Percentiles rank a stretch among this genome's conserved stretches.
Evolutionary conservation across 371 early-diverging fungal species (phyloP).

Genomic region (Saksenaea vasiformis): DNA sequence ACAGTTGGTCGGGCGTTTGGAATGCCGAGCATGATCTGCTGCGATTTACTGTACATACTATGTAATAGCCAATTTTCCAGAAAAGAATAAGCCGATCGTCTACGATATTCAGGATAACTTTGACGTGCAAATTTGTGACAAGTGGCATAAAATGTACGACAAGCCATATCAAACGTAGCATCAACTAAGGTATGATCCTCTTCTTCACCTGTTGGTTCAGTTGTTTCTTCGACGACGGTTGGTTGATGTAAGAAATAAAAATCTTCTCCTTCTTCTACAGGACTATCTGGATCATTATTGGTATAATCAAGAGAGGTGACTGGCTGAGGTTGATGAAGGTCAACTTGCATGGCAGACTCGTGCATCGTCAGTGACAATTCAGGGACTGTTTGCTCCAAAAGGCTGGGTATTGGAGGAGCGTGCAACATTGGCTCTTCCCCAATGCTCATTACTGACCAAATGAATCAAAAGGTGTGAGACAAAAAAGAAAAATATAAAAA

Average conservation of each 20-base stretch:
- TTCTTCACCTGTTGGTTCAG: slow-evolving; percentile 7
- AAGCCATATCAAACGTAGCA: slow-evolving; percentile 36
- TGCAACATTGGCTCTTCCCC: slow-evolving; percentile 4
- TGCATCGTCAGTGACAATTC: slow-evolving; percentile 2
- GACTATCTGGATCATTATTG: neutral
- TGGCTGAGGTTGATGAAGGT: neutral
- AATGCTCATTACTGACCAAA: neutral
- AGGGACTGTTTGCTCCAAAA: neutral
- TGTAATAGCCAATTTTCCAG: slow-evolving; percentile 49
- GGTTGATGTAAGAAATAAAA: slow-evolving; percentile 1
- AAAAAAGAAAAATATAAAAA: neutral
- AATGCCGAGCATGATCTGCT: slow-evolving; percentile 43
- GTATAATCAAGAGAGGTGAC: neutral
- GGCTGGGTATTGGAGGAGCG: neutral
- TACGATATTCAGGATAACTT: slow-evolving; percentile 42
- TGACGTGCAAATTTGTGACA: slow-evolving; percentile 53
- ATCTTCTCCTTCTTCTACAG: neutral
- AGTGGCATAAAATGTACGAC: slow-evolving; percentile 46
- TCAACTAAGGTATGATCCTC: slow-evolving; percentile 19
- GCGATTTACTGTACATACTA: slow-evolving; percentile 52
- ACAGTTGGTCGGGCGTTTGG: slow-evolving; percentile 39
- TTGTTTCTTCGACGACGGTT: neutral
- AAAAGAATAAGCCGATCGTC: slow-evolving; percentile 41
- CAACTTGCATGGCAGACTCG: neutral
- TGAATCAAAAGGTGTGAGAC: neutral